These are phyloP conservation scores for Annona cherimola DNA, from an alignment of 164 flowering plant genomes.

Conservation along the genomic window DNA sequence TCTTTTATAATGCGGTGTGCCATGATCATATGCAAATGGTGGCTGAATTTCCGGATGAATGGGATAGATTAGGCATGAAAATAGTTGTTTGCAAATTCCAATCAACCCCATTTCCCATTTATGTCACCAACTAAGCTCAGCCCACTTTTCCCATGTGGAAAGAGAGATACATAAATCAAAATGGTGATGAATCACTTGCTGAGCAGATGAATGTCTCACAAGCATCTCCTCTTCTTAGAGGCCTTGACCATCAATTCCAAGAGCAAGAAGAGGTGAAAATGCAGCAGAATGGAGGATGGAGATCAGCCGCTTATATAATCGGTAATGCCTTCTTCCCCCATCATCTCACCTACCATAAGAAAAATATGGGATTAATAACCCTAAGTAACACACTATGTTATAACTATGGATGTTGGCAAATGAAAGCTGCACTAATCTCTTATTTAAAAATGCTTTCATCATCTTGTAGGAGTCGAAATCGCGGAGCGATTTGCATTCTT, in stretches of 20 bases:
- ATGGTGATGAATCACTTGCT: not conserved
- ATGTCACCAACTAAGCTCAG: not conserved
- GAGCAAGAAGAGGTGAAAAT: not conserved
- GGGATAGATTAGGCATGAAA: not conserved
- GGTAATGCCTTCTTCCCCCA: not conserved
- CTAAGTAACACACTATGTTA: not conserved
- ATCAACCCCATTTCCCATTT: not conserved
- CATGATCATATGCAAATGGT: not conserved
- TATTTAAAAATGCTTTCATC: not conserved
- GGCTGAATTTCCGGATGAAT: not conserved
- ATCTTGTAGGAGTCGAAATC: slow-evolving; percentile 11
- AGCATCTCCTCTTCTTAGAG: not conserved
- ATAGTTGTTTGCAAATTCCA: not conserved
- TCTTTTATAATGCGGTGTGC: not conserved
- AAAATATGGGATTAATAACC: not conserved
- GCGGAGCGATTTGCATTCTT: slow-evolving; percentile 17
- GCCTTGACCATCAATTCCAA: not conserved
- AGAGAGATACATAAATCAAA: not conserved
- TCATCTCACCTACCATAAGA: not conserved
- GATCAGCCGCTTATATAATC: not conserved
- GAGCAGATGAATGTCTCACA: not conserved
- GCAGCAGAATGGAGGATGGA: not conserved
- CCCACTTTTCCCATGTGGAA: not conserved
- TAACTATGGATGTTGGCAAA: not conserved
- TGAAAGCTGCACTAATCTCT: not conserved